A percentile compares a stretch with the other conserved stretches of the same genome.
phyloP scores from a whole-genome alignment of 164 flowering plant species.

The Paratinospora sagittata region DNA sequence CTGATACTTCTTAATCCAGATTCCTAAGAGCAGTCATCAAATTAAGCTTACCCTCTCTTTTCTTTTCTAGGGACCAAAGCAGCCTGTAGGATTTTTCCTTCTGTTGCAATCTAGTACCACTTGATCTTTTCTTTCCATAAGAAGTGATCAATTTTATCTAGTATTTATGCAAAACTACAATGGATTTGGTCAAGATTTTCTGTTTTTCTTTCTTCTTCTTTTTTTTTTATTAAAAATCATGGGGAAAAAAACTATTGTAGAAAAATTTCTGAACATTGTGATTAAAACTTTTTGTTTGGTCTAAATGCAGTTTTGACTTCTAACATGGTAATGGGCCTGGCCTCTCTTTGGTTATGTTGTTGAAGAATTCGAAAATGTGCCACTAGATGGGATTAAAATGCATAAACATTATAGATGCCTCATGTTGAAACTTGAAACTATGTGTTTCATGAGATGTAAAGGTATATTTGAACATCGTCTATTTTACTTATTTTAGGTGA shows the following conservation, averaged over 20 bases:
- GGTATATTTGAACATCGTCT: neutral
- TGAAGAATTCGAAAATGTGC: neutral
- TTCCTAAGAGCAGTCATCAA: no score
- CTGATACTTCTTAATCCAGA: no score
- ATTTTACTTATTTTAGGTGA: slow-evolving; percentile 48
- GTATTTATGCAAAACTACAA: neutral
- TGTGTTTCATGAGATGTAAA: neutral
- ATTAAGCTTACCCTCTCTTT: no score
- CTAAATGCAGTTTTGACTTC: neutral
- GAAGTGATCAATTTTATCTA: neutral
- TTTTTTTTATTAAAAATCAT: neutral
- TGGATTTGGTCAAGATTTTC: neutral
- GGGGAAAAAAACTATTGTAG: neutral
- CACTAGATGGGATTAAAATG: neutral
- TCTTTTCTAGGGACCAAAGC: neutral
- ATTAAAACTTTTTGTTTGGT: no score
- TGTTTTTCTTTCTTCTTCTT: neutral
- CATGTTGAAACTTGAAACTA: neutral
- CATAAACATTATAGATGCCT: neutral
- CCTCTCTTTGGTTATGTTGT: neutral
- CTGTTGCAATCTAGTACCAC: neutral
- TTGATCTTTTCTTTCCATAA: neutral
- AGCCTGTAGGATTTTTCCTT: neutral
- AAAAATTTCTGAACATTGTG: neutral
- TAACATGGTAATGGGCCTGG: neutral